phyloP scores from a whole-genome alignment of 352 stramenopile species.

The Elongisporangium anandrum region DNA sequence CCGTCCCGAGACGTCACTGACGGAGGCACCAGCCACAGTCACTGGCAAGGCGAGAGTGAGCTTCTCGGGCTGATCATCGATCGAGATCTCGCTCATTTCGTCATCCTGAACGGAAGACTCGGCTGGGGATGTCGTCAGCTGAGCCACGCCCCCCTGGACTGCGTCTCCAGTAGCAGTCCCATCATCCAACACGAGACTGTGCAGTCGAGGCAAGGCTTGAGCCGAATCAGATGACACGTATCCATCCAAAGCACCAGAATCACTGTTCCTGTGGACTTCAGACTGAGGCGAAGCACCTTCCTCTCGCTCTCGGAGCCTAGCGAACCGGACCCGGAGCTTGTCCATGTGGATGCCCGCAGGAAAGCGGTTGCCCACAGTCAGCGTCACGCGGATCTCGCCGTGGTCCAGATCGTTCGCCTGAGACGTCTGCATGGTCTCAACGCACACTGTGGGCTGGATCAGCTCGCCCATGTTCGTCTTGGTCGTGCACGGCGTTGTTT shows the following conservation, averaged over 20 bases:
- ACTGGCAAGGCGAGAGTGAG: not conserved
- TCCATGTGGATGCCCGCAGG: constrained; percentile 53
- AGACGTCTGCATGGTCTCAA: constrained; percentile 54
- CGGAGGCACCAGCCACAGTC: not conserved
- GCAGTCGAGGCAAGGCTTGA: constrained; percentile 6
- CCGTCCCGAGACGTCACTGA: not conserved
- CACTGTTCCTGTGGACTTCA: not conserved
- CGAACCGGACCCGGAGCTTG: constrained; percentile 43
- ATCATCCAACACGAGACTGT: constrained; percentile 16
- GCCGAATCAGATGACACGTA: not conserved
- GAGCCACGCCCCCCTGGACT: not conserved
- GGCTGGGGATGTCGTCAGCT: not conserved
- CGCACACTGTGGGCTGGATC: constrained; percentile 34
- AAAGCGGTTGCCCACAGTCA: constrained; percentile 58
- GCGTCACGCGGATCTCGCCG: constrained; percentile 49
- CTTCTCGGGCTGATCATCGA: not conserved
- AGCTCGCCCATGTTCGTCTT: constrained; percentile 52
- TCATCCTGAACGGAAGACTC: not conserved
- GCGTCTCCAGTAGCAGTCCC: not conserved
- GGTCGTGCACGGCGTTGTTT: constrained; percentile 3
- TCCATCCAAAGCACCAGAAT: not conserved
- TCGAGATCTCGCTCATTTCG: not conserved
- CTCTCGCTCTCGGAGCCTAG: not conserved
- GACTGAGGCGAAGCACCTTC: not conserved
- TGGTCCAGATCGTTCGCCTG: constrained; percentile 34